Evolutionary conservation across 108 stramenopile species (phyloP), one percentile per base, ranked within the genome.

Genomic region (Cyclotella atomus): DNA sequence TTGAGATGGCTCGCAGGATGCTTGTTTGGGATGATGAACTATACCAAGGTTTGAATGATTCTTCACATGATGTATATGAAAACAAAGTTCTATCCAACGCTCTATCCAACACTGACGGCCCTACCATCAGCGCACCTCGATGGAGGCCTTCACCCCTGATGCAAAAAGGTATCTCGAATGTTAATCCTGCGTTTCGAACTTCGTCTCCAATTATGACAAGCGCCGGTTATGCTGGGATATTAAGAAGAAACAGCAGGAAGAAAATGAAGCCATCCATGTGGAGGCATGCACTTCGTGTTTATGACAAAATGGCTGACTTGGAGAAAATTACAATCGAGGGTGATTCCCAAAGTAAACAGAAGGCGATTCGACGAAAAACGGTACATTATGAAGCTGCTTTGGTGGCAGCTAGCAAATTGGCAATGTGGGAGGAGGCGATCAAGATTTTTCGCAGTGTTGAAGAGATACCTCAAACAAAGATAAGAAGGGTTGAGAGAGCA

Each of bases 311-410:
- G 89, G 77, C 55, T 8, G 73, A 75, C 0, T 57, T 88, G 59
- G 85, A 86, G 69, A 45, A 41, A 5, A 55, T 28, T 27, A 41
- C 57, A 1, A n/a, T 36, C 35, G 15, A 56, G 1, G 24, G 54
- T 32, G 45, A 14, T 29, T n/a, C n/a, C n/a, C n/a, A n/a, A n/a
- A 29, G 17, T 20, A 46, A 25, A 62, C 44, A 44, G 15, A 30
- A 30, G 54, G 25, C 46, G 25, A 76, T 93, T 21, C 54, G 75
- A 72, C 85, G 89, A 4, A 70, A 68, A 28, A 84, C 83, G 71
- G 74, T 70, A 30, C 92, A 93, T 77, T 79, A 89, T 66, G 88
- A 93, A 65, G 89, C 88, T 28, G 92, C 92, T 21, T 59, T 93
- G 46, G 73, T 89, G 32, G 92, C 92, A 29, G 84, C 87, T 62